Conservation (phyloP, 305 asterid species). For the Fraxinus nigra region DNA sequence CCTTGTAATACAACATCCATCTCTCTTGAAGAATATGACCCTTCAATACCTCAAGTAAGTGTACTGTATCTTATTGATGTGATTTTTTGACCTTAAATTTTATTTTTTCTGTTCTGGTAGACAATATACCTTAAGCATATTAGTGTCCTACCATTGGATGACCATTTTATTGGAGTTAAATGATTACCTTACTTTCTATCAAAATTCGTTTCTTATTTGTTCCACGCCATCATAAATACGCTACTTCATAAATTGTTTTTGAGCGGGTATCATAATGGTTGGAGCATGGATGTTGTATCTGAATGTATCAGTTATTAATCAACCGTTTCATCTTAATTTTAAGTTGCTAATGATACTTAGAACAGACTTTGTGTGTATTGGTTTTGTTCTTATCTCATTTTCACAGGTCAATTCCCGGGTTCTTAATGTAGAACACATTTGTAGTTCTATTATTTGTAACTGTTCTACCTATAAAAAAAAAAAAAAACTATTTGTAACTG, state of each 20-base stretch:
- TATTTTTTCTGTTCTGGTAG: background rate
- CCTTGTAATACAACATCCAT: slow-evolving; percentile 60
- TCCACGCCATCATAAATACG: background rate
- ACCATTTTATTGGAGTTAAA: background rate
- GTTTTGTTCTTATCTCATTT: background rate
- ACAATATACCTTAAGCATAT: background rate
- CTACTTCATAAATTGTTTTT: background rate
- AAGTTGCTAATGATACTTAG: background rate
- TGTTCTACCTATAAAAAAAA: background rate
- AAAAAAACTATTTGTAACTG: too few species aligned
- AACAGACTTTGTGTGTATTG: background rate
- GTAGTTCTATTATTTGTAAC: background rate
- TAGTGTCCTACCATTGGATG: background rate
- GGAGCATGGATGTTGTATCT: background rate
- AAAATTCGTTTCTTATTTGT: background rate
- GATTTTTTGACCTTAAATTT: background rate
- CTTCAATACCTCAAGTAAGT: slow-evolving; percentile 68
- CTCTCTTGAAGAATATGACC: slow-evolving; percentile 73
- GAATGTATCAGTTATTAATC: background rate
- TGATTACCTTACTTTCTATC: background rate
- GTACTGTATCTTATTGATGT: background rate
- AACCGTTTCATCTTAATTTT: background rate
- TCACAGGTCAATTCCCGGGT: background rate
- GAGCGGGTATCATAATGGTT: background rate
- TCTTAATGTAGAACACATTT: background rate